Percentiles rank a stretch among this genome's conserved stretches.
Conservation (phyloP, 2,329 filamentous ascomycete genomes). For the Claviceps spartinae region DNA sequence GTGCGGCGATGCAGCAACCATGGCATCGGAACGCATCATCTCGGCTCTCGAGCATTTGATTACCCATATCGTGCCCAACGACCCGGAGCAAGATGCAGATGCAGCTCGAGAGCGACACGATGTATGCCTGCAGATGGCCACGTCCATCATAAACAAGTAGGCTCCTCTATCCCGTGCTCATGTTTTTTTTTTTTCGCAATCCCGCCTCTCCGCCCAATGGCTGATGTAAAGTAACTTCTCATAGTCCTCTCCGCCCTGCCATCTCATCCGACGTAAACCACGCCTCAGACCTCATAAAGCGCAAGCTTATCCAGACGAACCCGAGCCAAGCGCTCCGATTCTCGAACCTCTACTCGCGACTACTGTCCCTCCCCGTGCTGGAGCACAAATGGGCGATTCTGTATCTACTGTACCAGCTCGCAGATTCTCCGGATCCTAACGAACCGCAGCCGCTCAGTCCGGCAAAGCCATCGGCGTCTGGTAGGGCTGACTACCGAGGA, state of each 20-base stretch:
- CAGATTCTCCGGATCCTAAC: conserved; percentile 49
- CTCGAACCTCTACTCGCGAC: conserved; percentile 77
- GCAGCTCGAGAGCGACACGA: conserved; percentile 55
- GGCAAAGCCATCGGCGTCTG: conserved; percentile 22
- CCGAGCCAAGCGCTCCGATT: conserved; percentile 70
- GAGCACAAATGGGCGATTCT: conserved; percentile 96
- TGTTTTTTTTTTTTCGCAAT: too few species aligned
- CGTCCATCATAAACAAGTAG: conserved; percentile 38
- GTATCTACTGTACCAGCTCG: conserved; percentile 75
- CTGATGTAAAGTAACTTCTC: not conserved
- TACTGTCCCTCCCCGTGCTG: conserved; percentile 82
- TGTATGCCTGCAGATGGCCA: conserved; percentile 39
- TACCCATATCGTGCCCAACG: conserved; percentile 55
- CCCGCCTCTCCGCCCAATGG: not conserved
- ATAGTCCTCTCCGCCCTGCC: conserved; percentile 36
- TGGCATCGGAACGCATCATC: conserved; percentile 56
- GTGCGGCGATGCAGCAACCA: conserved; percentile 36
- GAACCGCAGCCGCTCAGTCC: conserved; percentile 35
- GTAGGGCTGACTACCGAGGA: conserved; percentile 20
- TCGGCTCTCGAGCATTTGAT: conserved; percentile 70
- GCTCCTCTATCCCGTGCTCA: not conserved
- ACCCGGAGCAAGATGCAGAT: conserved; percentile 53
- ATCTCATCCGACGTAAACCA: conserved; percentile 70
- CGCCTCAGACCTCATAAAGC: conserved; percentile 83
- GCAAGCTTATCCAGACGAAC: conserved; percentile 68